A percentile compares a stretch with the other conserved stretches of the same genome.
Evolutionary conservation across 164 flowering plant genomes (phyloP).

Genomic region (Tinospora cordifolia): DNA sequence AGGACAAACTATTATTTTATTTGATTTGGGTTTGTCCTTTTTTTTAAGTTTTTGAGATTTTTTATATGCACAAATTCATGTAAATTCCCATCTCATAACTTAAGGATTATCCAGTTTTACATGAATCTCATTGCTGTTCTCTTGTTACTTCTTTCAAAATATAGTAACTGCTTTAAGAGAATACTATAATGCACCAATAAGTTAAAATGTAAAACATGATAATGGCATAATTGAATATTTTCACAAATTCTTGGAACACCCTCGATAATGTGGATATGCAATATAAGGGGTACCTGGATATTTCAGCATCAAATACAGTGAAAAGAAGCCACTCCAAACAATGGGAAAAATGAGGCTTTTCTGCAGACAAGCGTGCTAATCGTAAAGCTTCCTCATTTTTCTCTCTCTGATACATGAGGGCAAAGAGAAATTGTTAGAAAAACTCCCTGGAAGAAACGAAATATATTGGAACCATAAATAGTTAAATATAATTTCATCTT

Average conservation of each 20-base stretch:
- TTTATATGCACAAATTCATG: too few relatives aligned
- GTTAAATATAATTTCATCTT: too few relatives aligned
- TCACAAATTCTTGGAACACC: not conserved
- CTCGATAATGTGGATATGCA: not conserved
- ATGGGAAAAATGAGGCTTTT: constrained; percentile 95
- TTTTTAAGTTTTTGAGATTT: too few relatives aligned
- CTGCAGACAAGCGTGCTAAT: constrained; percentile 81
- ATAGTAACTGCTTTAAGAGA: too few relatives aligned
- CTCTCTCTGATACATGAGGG: constrained; percentile 53
- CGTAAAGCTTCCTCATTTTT: constrained; percentile 85
- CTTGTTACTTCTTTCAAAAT: too few relatives aligned
- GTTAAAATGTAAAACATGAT: not conserved
- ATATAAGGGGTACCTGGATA: constrained; percentile 57
- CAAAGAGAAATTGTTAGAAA: constrained; percentile 6
- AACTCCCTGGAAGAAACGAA: not conserved
- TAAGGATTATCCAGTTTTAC: too few relatives aligned
- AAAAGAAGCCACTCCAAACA: constrained; percentile 99
- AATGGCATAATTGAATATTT: constrained; percentile 1
- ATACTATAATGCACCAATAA: too few relatives aligned
- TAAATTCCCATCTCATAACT: too few relatives aligned
- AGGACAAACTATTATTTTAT: too few relatives aligned
- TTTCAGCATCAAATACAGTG: constrained; percentile 96
- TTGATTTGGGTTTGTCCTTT: too few relatives aligned
- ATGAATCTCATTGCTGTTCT: too few relatives aligned
- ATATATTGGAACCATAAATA: not conserved